Conservation (phyloP, 2,329 filamentous ascomycete species). For the Plectosphaerella cucumerina region DNA sequence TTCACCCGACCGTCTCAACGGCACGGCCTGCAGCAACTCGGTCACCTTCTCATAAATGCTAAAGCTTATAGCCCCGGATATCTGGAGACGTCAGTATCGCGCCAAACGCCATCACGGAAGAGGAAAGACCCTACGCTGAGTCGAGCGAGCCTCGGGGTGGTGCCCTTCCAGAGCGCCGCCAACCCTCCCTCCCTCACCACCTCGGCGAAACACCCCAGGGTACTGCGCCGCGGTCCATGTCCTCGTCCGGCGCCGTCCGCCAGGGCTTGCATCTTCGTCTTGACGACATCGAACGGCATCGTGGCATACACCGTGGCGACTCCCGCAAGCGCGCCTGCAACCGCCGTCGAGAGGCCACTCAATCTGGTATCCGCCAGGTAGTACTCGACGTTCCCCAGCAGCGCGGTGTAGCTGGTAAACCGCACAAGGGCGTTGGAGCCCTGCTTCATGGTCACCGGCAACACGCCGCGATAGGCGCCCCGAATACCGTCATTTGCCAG, state of each 20-base stretch:
- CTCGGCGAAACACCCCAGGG: not conserved
- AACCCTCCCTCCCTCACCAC: not conserved
- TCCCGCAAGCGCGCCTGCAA: slow-evolving; percentile 13
- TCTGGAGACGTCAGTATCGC: not conserved
- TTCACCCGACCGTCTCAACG: not conserved
- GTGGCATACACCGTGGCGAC: slow-evolving; percentile 16
- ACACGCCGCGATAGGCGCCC: slow-evolving; percentile 13
- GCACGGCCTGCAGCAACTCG: not conserved
- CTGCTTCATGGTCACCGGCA: slow-evolving; percentile 17
- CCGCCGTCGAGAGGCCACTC: slow-evolving; percentile 7
- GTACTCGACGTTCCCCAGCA: slow-evolving; percentile 11
- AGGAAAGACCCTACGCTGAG: slow-evolving; percentile 2
- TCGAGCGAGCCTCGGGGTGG: slow-evolving; percentile 1
- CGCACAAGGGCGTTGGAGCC: slow-evolving; percentile 16
- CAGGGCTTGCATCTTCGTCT: slow-evolving; percentile 16
- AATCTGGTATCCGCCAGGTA: slow-evolving; percentile 1
- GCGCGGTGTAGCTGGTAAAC: slow-evolving; percentile 15
- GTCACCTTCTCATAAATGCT: not conserved
- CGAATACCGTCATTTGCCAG: not conserved
- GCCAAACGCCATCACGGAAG: not conserved
- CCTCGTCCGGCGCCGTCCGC: not conserved
- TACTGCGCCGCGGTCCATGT: not conserved
- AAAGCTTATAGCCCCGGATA: not conserved
- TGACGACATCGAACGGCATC: slow-evolving; percentile 20
- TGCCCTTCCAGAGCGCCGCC: slow-evolving; percentile 1